A percentile compares a stretch with the other conserved stretches of the same genome.
Conservation (phyloP, 768 basidiomycete genomes). For the Tubosaeta sp. region DNA sequence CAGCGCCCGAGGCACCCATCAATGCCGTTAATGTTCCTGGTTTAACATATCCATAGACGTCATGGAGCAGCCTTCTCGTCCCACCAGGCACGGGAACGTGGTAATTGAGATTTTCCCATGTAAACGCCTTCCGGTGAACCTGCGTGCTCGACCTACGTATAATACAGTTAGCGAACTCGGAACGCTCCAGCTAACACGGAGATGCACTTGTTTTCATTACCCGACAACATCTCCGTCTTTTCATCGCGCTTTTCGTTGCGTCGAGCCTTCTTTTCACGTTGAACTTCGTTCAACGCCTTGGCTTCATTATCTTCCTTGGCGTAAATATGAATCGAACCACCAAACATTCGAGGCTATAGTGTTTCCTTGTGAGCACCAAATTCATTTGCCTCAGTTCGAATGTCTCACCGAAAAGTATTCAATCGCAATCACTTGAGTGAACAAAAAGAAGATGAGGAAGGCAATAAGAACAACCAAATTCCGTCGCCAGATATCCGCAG, state of each 20-base stretch:
- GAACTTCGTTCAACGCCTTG: constrained; percentile 49
- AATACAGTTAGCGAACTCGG: constrained; percentile 2
- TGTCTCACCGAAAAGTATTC: constrained; percentile 56
- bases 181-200: background rate
- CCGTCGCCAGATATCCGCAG: constrained; percentile 56
- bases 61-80: constrained; percentile 59
- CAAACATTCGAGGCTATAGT: constrained; percentile 28
- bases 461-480: constrained; percentile 69
- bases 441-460: constrained; percentile 66
- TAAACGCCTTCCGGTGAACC: constrained; percentile 46
- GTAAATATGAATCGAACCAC: constrained; percentile 50
- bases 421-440: constrained; percentile 62
- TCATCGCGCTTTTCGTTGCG: constrained; percentile 29
- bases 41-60: constrained; percentile 76
- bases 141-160: background rate
- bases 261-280: constrained; percentile 50
- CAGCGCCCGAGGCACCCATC: constrained; percentile 83
- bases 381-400: background rate
- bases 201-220: constrained; percentile 15
- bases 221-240: constrained; percentile 19
- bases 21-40: constrained; percentile 87
- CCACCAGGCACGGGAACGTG: constrained; percentile 66
- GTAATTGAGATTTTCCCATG: constrained; percentile 80
- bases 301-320: constrained; percentile 55
- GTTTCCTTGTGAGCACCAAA: background rate